phyloP scores from a whole-genome alignment of 768 basidiomycete genomes.

The Leccinum truebloodii region DNA sequence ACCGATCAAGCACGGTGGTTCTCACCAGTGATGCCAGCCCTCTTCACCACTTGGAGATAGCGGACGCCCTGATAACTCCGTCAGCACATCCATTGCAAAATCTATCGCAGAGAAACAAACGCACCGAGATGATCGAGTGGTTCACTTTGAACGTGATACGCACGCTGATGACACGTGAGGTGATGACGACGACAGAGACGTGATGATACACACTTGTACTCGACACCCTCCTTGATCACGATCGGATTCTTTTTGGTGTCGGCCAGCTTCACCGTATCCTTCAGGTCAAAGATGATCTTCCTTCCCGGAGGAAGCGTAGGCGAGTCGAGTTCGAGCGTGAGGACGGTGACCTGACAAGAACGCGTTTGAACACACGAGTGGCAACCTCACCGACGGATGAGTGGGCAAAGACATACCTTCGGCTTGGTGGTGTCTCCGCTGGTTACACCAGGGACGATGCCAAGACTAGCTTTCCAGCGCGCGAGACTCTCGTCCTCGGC shows the following conservation, averaged over 20 bases:
- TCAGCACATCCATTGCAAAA: slow-evolving; percentile 8
- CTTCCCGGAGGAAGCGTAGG: slow-evolving; percentile 62
- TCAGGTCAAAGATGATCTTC: slow-evolving; percentile 68
- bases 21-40: slow-evolving; percentile 69
- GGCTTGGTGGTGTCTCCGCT: slow-evolving; percentile 48
- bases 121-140: slow-evolving; percentile 82
- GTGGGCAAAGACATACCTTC: slow-evolving; percentile 49
- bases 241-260: slow-evolving; percentile 78
- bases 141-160: slow-evolving; percentile 85
- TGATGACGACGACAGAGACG: not conserved
- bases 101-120: slow-evolving; percentile 15
- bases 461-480: slow-evolving; percentile 94
- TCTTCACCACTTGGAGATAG: slow-evolving; percentile 89
- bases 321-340: slow-evolving; percentile 81
- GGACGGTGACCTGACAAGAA: slow-evolving; percentile 58
- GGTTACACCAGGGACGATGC: slow-evolving; percentile 61
- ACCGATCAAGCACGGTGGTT: not conserved
- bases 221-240: slow-evolving; percentile 79
- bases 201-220: slow-evolving; percentile 67
- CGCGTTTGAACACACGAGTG: slow-evolving; percentile 25
- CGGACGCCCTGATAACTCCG: slow-evolving; percentile 61
- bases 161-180: slow-evolving; percentile 48
- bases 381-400: slow-evolving; percentile 11
- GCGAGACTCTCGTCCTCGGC: slow-evolving; percentile 90
- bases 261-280: slow-evolving; percentile 42